Evolutionary conservation across 441 rosid genomes (phyloP).

Genomic region (Syzygium malaccense): DNA sequence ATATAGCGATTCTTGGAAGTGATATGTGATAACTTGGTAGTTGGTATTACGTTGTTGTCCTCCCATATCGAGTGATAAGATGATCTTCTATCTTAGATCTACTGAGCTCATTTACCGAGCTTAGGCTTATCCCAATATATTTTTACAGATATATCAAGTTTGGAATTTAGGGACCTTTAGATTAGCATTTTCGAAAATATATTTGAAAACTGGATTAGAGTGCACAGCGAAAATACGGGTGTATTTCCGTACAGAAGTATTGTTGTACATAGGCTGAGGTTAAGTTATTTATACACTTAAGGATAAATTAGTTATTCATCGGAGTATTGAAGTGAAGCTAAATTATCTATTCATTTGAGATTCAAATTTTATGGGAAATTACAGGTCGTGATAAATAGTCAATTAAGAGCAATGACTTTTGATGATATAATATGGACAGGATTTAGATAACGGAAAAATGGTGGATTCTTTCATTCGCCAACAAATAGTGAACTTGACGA

Average conservation of each 20-base stretch:
- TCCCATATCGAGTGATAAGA: not conserved
- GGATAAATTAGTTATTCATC: not conserved
- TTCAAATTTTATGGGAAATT: not conserved
- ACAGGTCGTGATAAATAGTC: not conserved
- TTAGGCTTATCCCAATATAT: not conserved
- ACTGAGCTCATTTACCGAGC: not conserved
- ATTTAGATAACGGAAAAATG: not conserved
- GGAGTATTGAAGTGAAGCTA: not conserved
- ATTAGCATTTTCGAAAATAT: not conserved
- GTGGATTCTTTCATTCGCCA: not conserved
- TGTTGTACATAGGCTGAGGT: not conserved
- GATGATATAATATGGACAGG: not conserved
- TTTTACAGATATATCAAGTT: not conserved
- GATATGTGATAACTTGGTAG: not conserved
- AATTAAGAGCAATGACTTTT: not conserved
- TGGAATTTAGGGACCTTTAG: not conserved
- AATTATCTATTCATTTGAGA: not conserved
- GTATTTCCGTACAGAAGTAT: not conserved
- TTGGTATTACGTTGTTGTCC: not conserved
- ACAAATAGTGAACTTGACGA: not conserved
- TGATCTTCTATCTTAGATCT: not conserved
- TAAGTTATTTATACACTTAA: not conserved
- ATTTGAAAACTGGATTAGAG: not conserved
- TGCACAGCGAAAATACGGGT: not conserved
- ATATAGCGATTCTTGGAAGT: not conserved